Base-by-base conservation (phyloP, 2,329 filamentous ascomycete species). In the Alternaria sp. region DNA sequence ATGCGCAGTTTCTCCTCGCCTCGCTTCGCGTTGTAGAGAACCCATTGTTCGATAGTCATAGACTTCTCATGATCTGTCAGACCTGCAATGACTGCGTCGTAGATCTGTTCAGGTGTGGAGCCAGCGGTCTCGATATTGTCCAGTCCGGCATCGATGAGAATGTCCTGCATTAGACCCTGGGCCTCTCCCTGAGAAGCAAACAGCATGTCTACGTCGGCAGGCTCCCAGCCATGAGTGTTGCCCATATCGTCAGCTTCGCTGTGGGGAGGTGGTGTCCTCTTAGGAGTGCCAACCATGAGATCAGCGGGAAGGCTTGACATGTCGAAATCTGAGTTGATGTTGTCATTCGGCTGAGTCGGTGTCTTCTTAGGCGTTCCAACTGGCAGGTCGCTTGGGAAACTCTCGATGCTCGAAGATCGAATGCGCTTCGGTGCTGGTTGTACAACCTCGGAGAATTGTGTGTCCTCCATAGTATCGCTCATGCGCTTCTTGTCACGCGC, bases 21-120 rank as follows among this genome's bases (percentile, higher is more conserved):
- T 74, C 90, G 84, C 62, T 86, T 85, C 0, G 95, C 95, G 68
- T 95, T 94, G 79, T 90, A 87, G 59, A 89, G 84, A 40, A 99
- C 91, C 93, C 94, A 99, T 78, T 97, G 89, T 77, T 97, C 93
- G 0, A 98, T 92, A 5, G 89, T 94, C 94, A 99, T 97, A 38
- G 86, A 84, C 82, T 91, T 93, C 81, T 98, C 95, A 0, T 89
- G 87, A 54, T 86, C 91, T 2, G 87, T 90, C 54, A 99, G 80
- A 14, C 86, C 86, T 0, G 84, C 84, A 12, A 87, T 88, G 40
- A 85, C 82, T 12, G 73, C 77, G 57, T 82, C 83, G 16, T 90
- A 75, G 27, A 87, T 63, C 5, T 62, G 80, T 10, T 80, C 64
- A 0, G 68, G 46, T 3, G 65, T 67, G 12, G 66, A 56, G 1